Evolutionary conservation across 2,329 filamentous ascomycete species (phyloP).

Genomic region (Beauveria sp.): DNA sequence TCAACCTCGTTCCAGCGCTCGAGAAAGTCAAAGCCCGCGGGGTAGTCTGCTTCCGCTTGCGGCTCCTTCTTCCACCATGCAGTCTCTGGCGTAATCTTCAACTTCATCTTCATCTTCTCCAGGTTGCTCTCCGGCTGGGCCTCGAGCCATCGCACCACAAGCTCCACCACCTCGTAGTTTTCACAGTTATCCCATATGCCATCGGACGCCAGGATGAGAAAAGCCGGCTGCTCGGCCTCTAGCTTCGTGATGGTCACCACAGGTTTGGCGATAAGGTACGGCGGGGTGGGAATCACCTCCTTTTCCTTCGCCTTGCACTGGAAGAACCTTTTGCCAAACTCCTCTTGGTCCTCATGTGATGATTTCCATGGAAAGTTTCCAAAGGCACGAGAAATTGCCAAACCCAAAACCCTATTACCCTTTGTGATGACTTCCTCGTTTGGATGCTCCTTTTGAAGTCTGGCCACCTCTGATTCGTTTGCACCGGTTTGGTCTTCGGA

Average conservation of each 20-base stretch:
- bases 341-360: conserved; percentile 31
- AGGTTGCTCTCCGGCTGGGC: not conserved
- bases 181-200: conserved; percentile 53
- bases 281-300: conserved; percentile 42
- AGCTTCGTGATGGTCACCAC: conserved; percentile 49
- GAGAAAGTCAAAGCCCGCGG: not conserved
- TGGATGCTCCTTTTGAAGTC: conserved; percentile 48
- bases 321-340: conserved; percentile 36
- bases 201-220: conserved; percentile 52
- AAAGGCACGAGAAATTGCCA: conserved; percentile 51
- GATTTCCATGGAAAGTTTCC: conserved; percentile 59
- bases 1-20: conserved; percentile 4
- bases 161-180: conserved; percentile 44
- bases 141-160: conserved; percentile 42
- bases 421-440: conserved; percentile 43
- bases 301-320: conserved; percentile 21
- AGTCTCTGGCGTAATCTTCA: not conserved
- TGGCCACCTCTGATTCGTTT: conserved; percentile 44
- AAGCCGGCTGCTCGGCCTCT: conserved; percentile 31
- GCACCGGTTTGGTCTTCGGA: conserved; percentile 54
- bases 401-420: conserved; percentile 49
- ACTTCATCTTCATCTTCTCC: not conserved
- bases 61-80: not conserved
- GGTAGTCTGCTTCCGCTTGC: not conserved
- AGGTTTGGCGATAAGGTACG: conserved; percentile 58